Conservation (phyloP, 108 stramenopile genomes). For the Fistulifera pelliculosa region DNA sequence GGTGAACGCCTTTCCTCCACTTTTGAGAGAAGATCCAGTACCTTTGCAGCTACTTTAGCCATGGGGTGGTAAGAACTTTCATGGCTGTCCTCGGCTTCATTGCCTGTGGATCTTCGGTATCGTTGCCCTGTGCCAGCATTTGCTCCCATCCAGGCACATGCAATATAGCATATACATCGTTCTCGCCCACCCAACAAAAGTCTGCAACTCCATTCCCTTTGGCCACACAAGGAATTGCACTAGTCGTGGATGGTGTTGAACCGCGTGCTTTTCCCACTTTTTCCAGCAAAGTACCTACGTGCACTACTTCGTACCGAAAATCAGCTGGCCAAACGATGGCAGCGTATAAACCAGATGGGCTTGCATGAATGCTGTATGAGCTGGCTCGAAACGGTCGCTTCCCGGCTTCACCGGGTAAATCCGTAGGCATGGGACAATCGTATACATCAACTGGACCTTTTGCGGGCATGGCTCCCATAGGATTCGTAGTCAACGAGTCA, state of each 20-base stretch:
- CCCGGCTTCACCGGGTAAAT: conserved; percentile 33
- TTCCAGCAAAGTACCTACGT: conserved; percentile 39
- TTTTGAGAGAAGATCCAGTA: not conserved
- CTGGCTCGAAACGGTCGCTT: conserved; percentile 35
- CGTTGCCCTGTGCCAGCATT: no score
- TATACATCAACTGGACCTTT: conserved; percentile 28
- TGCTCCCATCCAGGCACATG: conserved; percentile 25
- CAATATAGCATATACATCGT: conserved; percentile 56
- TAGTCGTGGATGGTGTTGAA: not conserved
- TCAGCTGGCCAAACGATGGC: conserved; percentile 63
- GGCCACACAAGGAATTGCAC: conserved; percentile 44
- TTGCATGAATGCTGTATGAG: conserved; percentile 20
- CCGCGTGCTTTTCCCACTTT: conserved; percentile 20
- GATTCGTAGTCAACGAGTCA: conserved; percentile 14
- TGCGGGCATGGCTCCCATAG: conserved; percentile 17
- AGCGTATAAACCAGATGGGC: conserved; percentile 58
- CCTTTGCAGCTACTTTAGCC: not conserved
- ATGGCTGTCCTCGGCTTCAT: no score
- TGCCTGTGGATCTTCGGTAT: no score
- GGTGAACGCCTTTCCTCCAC: not conserved
- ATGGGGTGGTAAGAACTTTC: not conserved
- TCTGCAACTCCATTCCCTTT: conserved; percentile 50
- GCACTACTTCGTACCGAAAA: conserved; percentile 66
- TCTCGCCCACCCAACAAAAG: conserved; percentile 80
- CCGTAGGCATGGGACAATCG: conserved; percentile 33